Conservation (phyloP, 1,284 basidiomycete species). For the Xerocomus amazonicus region DNA sequence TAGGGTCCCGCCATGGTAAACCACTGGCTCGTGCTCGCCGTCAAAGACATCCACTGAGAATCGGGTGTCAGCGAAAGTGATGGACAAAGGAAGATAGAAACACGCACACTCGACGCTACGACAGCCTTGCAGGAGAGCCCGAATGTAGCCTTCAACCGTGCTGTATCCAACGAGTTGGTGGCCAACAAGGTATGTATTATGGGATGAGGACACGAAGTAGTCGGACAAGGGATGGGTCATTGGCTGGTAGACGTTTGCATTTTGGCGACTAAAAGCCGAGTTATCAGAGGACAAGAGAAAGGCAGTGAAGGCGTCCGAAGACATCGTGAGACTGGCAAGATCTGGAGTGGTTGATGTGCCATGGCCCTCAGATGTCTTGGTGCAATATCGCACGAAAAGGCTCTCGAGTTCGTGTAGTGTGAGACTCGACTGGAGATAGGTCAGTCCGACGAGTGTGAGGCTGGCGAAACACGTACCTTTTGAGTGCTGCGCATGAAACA, state of each 20-base stretch:
- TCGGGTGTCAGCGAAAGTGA: slow-evolving; percentile 1
- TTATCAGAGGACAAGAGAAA: slow-evolving; percentile 77
- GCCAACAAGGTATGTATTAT: slow-evolving; percentile 97
- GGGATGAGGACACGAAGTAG: slow-evolving; percentile 92
- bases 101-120: slow-evolving; percentile 86
- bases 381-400: slow-evolving; percentile 57
- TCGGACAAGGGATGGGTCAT: slow-evolving; percentile 84
- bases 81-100: not conserved
- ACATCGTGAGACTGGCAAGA: slow-evolving; percentile 38
- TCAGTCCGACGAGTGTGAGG: slow-evolving; percentile 8
- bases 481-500: slow-evolving; percentile 68
- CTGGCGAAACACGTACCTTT: slow-evolving; percentile 41
- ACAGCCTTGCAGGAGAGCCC: slow-evolving; percentile 87
- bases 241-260: slow-evolving; percentile 49
- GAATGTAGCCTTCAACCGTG: slow-evolving; percentile 94
- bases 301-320: slow-evolving; percentile 62
- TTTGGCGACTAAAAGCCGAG: slow-evolving; percentile 47
- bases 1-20: slow-evolving; percentile 91
- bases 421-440: slow-evolving; percentile 43
- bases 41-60: slow-evolving; percentile 90
- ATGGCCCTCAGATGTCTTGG: slow-evolving; percentile 11
- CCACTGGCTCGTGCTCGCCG: slow-evolving; percentile 77
- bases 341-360: slow-evolving; percentile 6
- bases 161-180: slow-evolving; percentile 92
- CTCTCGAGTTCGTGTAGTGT: slow-evolving; percentile 43